Evolutionary conservation across 1,139 yeast species (phyloP), one percentile per base, ranked within the genome.

Genomic region (Protomyces inouyei): DNA sequence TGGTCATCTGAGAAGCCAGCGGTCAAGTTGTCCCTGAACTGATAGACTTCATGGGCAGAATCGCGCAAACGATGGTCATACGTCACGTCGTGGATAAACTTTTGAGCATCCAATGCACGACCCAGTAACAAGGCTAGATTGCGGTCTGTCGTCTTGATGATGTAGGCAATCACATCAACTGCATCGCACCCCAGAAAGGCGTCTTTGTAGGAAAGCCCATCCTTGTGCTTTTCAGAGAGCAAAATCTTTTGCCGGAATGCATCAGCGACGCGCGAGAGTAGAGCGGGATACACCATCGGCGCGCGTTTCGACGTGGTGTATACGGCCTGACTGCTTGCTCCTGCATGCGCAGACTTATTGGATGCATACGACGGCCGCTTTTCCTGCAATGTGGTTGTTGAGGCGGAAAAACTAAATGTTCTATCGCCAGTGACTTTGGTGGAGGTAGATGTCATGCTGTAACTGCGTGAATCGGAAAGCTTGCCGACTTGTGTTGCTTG

Each of bases 101-200:
- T 89, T 71, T 93, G 98, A 0, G 97, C 96, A 76, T 93, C 98
- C 67, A 93, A 79, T 0, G 98, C 87, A 68, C 99, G 81, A 25
- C 98, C 98, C 60, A 95, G 78, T 57, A 93, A 77, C 57, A 93
- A 77, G 0, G 98, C 98, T 72, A 93, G 78, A 71, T 91, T 92
- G 68, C 99, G 81, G 74, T 93, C 98, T 16, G 91, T 88, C 2
- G 97, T 92, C 69, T 95, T 81, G 65, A 93, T 86, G 66, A 93
- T 87, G 64, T 87, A 82, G 67, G 96, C 87, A 66, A 93, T 85
- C 32, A 87, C 82, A 75, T 91, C 97, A 55, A 93, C 96, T 0
- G 98, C 97, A 77, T 89, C 95, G 45, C 89, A 82, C 23, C 99
- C 99, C 0, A 97, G 88, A 73, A 95, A 95, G 0, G 98, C 87